These are phyloP conservation scores for Penicillium sp. DNA, from an alignment of 2,329 filamentous ascomycete genomes.

Conservation along the genomic window DNA sequence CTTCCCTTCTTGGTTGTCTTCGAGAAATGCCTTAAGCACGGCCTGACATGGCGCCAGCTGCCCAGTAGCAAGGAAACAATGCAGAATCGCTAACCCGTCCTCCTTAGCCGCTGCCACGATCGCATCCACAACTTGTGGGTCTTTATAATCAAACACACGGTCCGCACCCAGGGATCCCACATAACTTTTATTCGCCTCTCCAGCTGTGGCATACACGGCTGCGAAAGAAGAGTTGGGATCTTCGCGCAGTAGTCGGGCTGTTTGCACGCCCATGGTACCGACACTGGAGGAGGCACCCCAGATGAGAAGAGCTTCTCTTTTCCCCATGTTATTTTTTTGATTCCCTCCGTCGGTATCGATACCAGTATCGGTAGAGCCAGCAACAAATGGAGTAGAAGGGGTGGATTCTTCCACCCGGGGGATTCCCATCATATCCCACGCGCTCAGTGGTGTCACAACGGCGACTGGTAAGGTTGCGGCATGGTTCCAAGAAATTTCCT, in stretches of 20 bases:
- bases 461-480: slow-evolving; percentile 45
- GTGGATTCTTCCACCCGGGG: slow-evolving; percentile 17
- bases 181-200: slow-evolving; percentile 35
- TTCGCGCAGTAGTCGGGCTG: slow-evolving; percentile 37
- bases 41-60: slow-evolving; percentile 37
- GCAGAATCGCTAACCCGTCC: slow-evolving; percentile 40
- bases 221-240: slow-evolving; percentile 33
- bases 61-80: slow-evolving; percentile 46
- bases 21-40: slow-evolving; percentile 38
- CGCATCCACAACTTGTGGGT: slow-evolving; percentile 20
- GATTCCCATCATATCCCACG: slow-evolving; percentile 43
- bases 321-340: slow-evolving; percentile 1
- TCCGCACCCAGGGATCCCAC: slow-evolving; percentile 32
- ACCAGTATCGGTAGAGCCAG: background rate
- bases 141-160: slow-evolving; percentile 46
- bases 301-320: slow-evolving; percentile 40
- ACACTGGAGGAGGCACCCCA: slow-evolving; percentile 51
- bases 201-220: slow-evolving; percentile 46
- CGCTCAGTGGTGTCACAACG: slow-evolving; percentile 37
- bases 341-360: background rate
- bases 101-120: slow-evolving; percentile 40
- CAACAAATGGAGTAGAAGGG: slow-evolving; percentile 1
- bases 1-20: background rate
- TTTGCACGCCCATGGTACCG: slow-evolving; percentile 48
- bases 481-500: slow-evolving; percentile 39